Base-by-base conservation (phyloP, 2,329 filamentous ascomycete species). In the Apiospora arundinis region DNA sequence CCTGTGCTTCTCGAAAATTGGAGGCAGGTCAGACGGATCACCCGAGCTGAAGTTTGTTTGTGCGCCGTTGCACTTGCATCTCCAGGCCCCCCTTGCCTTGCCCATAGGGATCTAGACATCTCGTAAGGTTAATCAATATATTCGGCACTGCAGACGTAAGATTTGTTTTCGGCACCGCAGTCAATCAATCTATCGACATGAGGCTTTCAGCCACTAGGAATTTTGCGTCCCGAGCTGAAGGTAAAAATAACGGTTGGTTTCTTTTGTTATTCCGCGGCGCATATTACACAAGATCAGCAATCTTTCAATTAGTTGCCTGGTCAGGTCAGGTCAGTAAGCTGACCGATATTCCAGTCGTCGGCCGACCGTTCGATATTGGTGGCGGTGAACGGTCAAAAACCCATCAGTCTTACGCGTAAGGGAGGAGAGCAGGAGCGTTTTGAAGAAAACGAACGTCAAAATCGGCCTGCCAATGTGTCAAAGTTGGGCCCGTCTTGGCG, bases 381-480 rank as follows among this genome's bases (percentile, higher is more conserved):
- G 52, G 52, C 28, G 52, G 52, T 60, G 52, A 60, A 49, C n/a
- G 16, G 42, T 45, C 16, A 4, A 25, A 6, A 32, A 21, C 8
- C 16, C 28, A n/a, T 18, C 28, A 3, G 16, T 21, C 28, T 60
- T 37, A 60, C 52, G 28, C 52, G 16, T 37, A 60, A 11, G 28
- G 28, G 52, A 60, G 52, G 52, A 60, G 28, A 12, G 14, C 23
- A 56, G 49, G 49, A 60, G 16, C 52, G 52, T 60, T 60, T 60
- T 60, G 52, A 37, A 60, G 52, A 60, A 60, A 37, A 60, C 52
- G 52, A 60, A 60, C 28, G 52, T 28, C 28, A 18, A 28, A 28
- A 49, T 49, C 32, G 28, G 32, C 3, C 32, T 32, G 32, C 32
- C 32, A 32, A 60, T 14, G 8, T 60, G 52, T 16, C 52, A 60